Base-by-base conservation (phyloP, 495 filamentous ascomycete species). In the Neurospora sp. region DNA sequence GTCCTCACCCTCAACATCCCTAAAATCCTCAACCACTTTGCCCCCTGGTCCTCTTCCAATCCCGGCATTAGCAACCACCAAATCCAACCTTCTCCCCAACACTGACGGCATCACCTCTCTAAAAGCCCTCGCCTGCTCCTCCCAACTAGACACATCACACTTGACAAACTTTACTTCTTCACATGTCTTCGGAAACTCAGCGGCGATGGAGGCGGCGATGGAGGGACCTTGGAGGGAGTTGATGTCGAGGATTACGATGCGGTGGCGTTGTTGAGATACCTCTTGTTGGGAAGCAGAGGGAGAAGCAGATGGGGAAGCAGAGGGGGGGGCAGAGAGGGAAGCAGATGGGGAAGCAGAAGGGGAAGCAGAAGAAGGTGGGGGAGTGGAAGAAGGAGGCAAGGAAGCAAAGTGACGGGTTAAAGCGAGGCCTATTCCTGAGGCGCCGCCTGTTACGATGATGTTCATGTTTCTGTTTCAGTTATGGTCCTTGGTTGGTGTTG, bases 41-140 rank as follows among this genome's bases (percentile, higher is more conserved):
- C 78, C 80, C 15, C 78, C 80, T 4, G 5, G 45, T 76, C 2
- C 84, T 84, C 34, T 82, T 80, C 77, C 88, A 34, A 90, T 81
- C 3, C 88, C 88, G 0, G 88, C 87, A 76, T 89, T 89, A 21
- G 87, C 87, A 74, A 89, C 83, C 3, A 88, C 87, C 15, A 88
- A 71, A 70, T 90, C 86, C 3, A 90, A 72, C 0, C 80, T 74
- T 7, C 82, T 82, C 9, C 72, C 72, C 71, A 79, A 71, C 39
- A 81, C 73, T 5, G 39, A 39, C 78, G 74, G 69, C 79, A 84
- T 1, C 86, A 17, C 79, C 11, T 82, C 80, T 69, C 78, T 75
- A 72, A 89, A 89, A 0, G 78, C 84, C 0, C 76, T 76, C 1
- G 83, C 82, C 73, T 87, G 86, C 37, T 82, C 82, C 15, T 83